Evolutionary conservation across 1,284 basidiomycete species (phyloP).

Genomic region (Austroboletus niveus): DNA sequence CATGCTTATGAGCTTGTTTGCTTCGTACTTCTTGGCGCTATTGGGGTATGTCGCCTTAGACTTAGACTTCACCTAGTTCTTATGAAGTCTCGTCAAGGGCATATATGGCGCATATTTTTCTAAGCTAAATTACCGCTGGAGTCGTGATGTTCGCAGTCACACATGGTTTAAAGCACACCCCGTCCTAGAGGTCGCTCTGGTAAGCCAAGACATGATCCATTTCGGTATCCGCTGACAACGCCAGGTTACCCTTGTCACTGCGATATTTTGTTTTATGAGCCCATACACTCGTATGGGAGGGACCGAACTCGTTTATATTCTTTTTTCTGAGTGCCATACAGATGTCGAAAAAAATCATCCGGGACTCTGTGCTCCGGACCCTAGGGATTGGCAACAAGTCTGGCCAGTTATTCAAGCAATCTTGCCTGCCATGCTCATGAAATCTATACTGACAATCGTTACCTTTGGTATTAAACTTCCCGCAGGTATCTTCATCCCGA

Average conservation of each 20-base stretch:
- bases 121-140: conserved; percentile 90
- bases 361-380: conserved; percentile 71
- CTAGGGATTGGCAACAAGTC: conserved; percentile 56
- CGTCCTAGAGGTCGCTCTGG: conserved; percentile 80
- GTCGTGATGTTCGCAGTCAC: conserved; percentile 73
- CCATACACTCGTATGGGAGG: conserved; percentile 93
- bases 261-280: conserved; percentile 82
- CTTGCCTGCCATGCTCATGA: conserved; percentile 75
- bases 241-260: conserved; percentile 77
- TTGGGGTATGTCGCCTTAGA: conserved; percentile 56
- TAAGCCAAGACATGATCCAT: conserved; percentile 37
- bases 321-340: conserved; percentile 83
- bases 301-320: conserved; percentile 88
- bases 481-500: conserved; percentile 97
- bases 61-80: conserved; percentile 1
- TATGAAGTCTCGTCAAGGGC: conserved; percentile 50
- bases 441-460: conserved; percentile 81
- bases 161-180: conserved; percentile 84
- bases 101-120: conserved; percentile 94
- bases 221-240: conserved; percentile 10
- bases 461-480: conserved; percentile 95
- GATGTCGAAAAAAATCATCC: conserved; percentile 55
- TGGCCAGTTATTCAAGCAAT: conserved; percentile 70
- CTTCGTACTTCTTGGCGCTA: conserved; percentile 83
- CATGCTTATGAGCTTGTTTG: conserved; percentile 81